Evolutionary conservation across 2,329 filamentous ascomycete genomes (phyloP), one percentile per base, ranked within the genome.

Genomic region (Parasarocladium wereldwijsianum): DNA sequence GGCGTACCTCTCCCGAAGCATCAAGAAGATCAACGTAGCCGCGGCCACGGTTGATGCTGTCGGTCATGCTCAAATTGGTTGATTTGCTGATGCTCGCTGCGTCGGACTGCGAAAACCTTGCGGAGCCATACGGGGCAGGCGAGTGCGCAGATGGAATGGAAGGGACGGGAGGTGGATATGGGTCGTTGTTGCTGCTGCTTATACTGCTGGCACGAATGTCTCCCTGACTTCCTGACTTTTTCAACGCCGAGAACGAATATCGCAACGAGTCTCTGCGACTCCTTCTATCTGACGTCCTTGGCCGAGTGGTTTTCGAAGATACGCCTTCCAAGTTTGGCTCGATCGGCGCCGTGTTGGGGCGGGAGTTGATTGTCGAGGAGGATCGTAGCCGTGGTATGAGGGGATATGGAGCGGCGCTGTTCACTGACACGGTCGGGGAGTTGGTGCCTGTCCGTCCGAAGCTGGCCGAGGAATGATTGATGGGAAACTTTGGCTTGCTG

Each of bases 11-110:
- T 1, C 65, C 64, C 35, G 69, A 64, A 1, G 69, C 70, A 37
- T 75, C 70, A 3, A 75, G 52, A 1, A 76, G 45, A 37, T 75
- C 68, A 26, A 74, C 57, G 32, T 58, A 54, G 4, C 47, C 43
- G 25, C 34, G 13, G 20, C 15, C 17, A 19, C 19, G 24, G 17
- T 24, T 24, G 14, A 29, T 10, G 23, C 28, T 31, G 17, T 31
- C 24, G n/a, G 28, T 23, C 5, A 30, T 19, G 14, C 20, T 30
- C 3, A 13, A 11, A n/a, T 19, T 8, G 8, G 28, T 17, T 8
- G 32, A 32, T n/a, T 22, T 15, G 12, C n/a, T 18, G 17, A 18
- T 10, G 30, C 24, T 19, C 8, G 14, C 13, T 16, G 26, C 4
- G 17, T 18, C 31, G 17, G 31, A 14, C 17, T 30, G 21, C 19